A percentile compares a stretch with the other conserved stretches of the same genome.
phyloP scores from a whole-genome alignment of 1,284 basidiomycete genomes.

The Rhodotorula sp. region DNA sequence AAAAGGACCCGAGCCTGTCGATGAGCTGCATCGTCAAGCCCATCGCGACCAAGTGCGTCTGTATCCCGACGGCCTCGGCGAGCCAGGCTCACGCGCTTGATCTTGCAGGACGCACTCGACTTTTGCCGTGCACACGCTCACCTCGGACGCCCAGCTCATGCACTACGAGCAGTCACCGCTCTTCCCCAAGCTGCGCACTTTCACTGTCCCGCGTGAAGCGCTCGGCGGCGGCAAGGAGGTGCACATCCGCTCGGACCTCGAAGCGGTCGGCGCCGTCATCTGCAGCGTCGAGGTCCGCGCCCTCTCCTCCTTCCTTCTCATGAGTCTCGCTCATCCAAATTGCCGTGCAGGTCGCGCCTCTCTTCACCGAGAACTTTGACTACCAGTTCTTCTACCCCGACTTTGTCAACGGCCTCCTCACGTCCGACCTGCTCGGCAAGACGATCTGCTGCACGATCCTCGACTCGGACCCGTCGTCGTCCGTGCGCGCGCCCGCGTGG shows the following conservation, averaged over 20 bases:
- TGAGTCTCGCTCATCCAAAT: not conserved
- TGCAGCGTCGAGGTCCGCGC: constrained; percentile 59
- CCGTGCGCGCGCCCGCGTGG: constrained; percentile 16
- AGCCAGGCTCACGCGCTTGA: not conserved
- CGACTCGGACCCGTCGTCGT: constrained; percentile 48
- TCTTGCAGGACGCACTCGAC: constrained; percentile 26
- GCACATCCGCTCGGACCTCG: constrained; percentile 50
- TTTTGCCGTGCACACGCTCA: constrained; percentile 35
- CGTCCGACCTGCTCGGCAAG: constrained; percentile 92
- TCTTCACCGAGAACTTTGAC: constrained; percentile 99
- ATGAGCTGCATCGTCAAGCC: constrained; percentile 45
- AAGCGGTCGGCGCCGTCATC: constrained; percentile 67
- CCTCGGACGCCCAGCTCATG: constrained; percentile 25
- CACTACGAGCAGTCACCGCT: constrained; percentile 40
- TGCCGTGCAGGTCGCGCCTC: constrained; percentile 73
- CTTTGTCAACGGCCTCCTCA: constrained; percentile 95
- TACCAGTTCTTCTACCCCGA: constrained; percentile 88
- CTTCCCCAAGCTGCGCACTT: constrained; percentile 32
- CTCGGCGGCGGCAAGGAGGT: constrained; percentile 62
- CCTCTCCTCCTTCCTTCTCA: not conserved
- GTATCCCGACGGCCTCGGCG: not conserved
- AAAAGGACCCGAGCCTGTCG: constrained; percentile 36
- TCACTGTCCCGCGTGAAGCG: constrained; percentile 47
- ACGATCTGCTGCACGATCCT: constrained; percentile 88
- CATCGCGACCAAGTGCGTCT: constrained; percentile 25